phyloP scores from a whole-genome alignment of 257 asterid genomes.

The Paraleonurus japonicus region DNA sequence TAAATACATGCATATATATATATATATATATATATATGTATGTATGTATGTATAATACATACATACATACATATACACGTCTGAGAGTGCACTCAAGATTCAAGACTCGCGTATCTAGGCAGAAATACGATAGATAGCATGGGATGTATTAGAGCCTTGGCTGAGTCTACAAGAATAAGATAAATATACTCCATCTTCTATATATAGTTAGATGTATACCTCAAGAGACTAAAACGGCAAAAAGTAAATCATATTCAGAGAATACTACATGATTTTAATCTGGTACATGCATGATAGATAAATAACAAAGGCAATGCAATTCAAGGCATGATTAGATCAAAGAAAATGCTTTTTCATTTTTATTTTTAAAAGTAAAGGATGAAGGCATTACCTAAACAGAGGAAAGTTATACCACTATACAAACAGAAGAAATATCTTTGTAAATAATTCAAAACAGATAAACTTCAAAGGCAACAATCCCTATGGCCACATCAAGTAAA shows the following conservation, averaged over 20 bases:
- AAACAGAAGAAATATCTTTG: not conserved
- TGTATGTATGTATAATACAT: too few relatives aligned
- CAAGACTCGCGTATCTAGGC: conserved; percentile 21
- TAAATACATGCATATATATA: conserved; percentile 3
- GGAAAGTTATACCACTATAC: not conserved
- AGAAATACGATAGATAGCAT: not conserved
- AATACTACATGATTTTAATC: conserved; percentile 1
- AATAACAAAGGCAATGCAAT: not conserved
- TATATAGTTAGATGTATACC: not conserved
- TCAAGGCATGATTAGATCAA: not conserved
- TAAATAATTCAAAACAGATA: not conserved
- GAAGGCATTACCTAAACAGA: not conserved
- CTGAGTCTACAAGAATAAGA: not conserved
- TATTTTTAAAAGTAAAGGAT: not conserved
- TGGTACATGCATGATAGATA: not conserved
- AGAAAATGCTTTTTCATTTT: not conserved
- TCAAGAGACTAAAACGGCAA: not conserved
- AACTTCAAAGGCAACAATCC: not conserved
- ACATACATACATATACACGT: not conserved
- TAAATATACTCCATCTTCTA: not conserved
- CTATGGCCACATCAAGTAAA: not conserved
- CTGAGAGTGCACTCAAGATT: not conserved
- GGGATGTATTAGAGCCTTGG: not conserved
- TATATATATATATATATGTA: not conserved
- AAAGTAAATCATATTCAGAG: not conserved